A percentile compares a stretch with the other conserved stretches of the same genome.
phyloP scores from a whole-genome alignment of 352 stramenopile species.

The Phytophthora fragariae region DNA sequence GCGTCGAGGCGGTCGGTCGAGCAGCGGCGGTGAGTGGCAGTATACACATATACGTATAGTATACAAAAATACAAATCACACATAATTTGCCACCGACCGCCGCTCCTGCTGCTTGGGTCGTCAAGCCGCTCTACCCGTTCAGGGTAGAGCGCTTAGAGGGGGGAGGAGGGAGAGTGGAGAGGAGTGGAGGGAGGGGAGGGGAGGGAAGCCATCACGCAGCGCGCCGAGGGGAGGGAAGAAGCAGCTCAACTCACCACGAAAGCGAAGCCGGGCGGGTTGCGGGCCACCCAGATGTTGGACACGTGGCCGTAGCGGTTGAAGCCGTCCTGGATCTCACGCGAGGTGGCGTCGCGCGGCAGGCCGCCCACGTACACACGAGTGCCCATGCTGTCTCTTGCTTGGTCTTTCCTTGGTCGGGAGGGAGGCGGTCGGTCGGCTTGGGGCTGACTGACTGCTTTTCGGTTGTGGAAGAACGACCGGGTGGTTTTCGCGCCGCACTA shows the following conservation, averaged over 20 bases:
- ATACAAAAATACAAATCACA: slow-evolving; percentile 29
- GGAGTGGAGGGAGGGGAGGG: slow-evolving; percentile 27
- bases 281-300: slow-evolving; percentile 88
- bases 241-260: slow-evolving; percentile 86
- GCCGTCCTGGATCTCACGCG: slow-evolving; percentile 82
- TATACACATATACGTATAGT: slow-evolving; percentile 24
- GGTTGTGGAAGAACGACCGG: slow-evolving; percentile 23
- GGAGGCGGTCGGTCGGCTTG: slow-evolving; percentile 18
- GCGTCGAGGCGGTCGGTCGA: not conserved
- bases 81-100: slow-evolving; percentile 26
- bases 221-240: slow-evolving; percentile 20
- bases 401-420: not conserved
- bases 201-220: slow-evolving; percentile 44
- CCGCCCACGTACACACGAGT: slow-evolving; percentile 88
- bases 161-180: slow-evolving; percentile 10
- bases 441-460: slow-evolving; percentile 35
- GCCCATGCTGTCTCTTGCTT: slow-evolving; percentile 60
- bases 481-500: not conserved
- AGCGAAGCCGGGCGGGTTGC: slow-evolving; percentile 88
- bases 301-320: slow-evolving; percentile 89
- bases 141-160: not conserved
- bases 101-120: not conserved
- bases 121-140: not conserved
- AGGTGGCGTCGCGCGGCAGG: slow-evolving; percentile 81
- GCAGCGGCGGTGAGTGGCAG: slow-evolving; percentile 1